Percentiles rank a stretch among this genome's conserved stretches.
phyloP scores from a whole-genome alignment of 805 yeast species.

The Kazachstania viticola region DNA sequence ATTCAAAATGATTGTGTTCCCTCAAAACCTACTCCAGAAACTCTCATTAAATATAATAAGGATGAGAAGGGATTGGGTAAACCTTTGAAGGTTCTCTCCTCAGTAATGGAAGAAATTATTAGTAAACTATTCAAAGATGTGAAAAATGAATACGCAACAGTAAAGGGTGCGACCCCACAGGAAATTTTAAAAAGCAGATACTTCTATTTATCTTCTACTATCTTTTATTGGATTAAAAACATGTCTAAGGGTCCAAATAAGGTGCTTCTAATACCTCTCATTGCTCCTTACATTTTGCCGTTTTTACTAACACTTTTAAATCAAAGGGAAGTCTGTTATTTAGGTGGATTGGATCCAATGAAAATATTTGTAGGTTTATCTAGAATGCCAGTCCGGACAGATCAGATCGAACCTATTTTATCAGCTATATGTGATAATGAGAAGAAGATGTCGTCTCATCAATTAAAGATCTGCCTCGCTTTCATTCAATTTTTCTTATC shows the following conservation, averaged over 20 bases:
- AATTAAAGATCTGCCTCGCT: constrained; percentile 52
- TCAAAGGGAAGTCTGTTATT: constrained; percentile 71
- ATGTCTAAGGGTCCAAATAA: constrained; percentile 45
- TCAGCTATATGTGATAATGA: background rate
- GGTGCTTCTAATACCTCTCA: constrained; percentile 39
- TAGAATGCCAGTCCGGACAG: constrained; percentile 33
- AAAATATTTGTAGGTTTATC: constrained; percentile 36
- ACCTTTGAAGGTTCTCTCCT: constrained; percentile 22
- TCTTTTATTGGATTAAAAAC: constrained; percentile 46
- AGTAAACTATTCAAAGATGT: constrained; percentile 35
- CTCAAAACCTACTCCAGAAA: constrained; percentile 8
- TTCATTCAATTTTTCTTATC: constrained; percentile 63
- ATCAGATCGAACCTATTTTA: constrained; percentile 1
- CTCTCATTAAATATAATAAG: constrained; percentile 6
- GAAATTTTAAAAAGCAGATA: constrained; percentile 49
- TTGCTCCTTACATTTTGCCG: constrained; percentile 49
- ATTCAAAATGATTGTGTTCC: constrained; percentile 20
- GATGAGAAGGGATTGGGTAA: constrained; percentile 27
- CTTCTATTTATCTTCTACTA: constrained; percentile 52
- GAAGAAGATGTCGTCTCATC: constrained; percentile 39
- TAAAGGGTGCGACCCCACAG: constrained; percentile 35
- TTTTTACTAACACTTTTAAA: constrained; percentile 51
- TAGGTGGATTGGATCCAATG: constrained; percentile 49
- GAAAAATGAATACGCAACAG: constrained; percentile 28
- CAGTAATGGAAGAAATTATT: constrained; percentile 28